Percentiles rank a stretch among this genome's conserved stretches.
Conservation (phyloP, 805 yeast species). For the Kurtzmaniella fragi region DNA sequence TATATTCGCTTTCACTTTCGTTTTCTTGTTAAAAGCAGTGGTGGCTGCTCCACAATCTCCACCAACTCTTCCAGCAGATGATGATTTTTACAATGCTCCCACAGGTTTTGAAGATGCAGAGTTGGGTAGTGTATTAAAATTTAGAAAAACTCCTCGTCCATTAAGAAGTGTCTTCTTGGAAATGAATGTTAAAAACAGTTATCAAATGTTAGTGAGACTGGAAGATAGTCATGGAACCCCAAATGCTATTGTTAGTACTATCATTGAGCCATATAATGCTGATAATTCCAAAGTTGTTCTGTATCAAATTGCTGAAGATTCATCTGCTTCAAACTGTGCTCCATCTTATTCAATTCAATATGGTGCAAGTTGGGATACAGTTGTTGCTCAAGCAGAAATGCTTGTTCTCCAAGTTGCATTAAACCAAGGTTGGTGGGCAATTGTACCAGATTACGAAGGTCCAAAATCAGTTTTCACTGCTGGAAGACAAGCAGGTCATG, state of each 20-base stretch:
- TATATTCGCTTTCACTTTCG: background rate
- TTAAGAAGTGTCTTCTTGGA: slow-evolving; percentile 8
- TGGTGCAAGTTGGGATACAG: slow-evolving; percentile 9
- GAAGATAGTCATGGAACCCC: slow-evolving; percentile 12
- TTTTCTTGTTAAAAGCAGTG: background rate
- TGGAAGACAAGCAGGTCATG: slow-evolving; percentile 27
- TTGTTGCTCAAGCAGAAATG: slow-evolving; percentile 11
- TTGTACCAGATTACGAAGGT: slow-evolving; percentile 33
- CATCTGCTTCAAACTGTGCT: slow-evolving; percentile 14
- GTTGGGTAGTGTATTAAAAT: slow-evolving; percentile 10
- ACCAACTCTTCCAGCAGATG: slow-evolving; percentile 5
- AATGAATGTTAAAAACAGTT: slow-evolving; percentile 6
- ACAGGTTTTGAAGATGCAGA: slow-evolving; percentile 9
- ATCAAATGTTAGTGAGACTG: slow-evolving; percentile 9
- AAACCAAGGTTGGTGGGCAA: slow-evolving; percentile 19
- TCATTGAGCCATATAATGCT: slow-evolving; percentile 17
- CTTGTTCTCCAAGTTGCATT: slow-evolving; percentile 10
- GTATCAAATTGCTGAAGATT: slow-evolving; percentile 17
- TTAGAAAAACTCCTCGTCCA: slow-evolving; percentile 9
- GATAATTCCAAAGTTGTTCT: slow-evolving; percentile 15
- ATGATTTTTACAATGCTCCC: slow-evolving; percentile 12
- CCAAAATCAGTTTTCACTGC: slow-evolving; percentile 25
- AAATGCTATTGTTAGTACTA: slow-evolving; percentile 12
- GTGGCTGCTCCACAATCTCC: slow-evolving; percentile 1
- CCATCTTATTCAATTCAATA: slow-evolving; percentile 15